Conservation (phyloP, 768 basidiomycete genomes). For the Kockovaella imperatae region DNA sequence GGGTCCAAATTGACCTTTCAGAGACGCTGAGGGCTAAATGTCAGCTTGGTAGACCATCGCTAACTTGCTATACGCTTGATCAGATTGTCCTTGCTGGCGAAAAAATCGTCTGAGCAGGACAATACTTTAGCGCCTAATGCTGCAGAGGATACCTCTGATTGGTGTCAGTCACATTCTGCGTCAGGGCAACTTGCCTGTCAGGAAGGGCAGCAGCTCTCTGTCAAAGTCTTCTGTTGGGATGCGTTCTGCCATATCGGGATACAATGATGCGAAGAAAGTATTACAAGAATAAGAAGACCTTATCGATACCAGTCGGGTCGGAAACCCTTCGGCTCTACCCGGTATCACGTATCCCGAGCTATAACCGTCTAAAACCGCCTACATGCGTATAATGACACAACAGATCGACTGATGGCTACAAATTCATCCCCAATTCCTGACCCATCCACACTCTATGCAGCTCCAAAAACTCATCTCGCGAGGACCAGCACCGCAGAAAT, state of each 20-base stretch:
- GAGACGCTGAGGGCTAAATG: slow-evolving; percentile 66
- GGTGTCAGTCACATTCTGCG: background rate
- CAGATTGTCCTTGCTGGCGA: slow-evolving; percentile 75
- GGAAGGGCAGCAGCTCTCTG: slow-evolving; percentile 3
- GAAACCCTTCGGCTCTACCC: too few relatives aligned
- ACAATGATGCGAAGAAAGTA: too few relatives aligned
- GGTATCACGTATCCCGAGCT: too few relatives aligned
- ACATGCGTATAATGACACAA: too few relatives aligned
- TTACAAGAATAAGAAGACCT: too few relatives aligned
- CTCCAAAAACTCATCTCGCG: slow-evolving; percentile 65
- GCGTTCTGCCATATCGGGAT: too few relatives aligned
- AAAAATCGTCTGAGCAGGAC: slow-evolving; percentile 89
- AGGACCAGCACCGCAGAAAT: slow-evolving; percentile 56
- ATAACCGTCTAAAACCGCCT: too few relatives aligned
- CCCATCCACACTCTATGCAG: slow-evolving; percentile 62
- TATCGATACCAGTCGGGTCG: too few relatives aligned
- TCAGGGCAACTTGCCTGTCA: slow-evolving; percentile 4
- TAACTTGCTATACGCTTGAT: slow-evolving; percentile 66
- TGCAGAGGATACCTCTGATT: slow-evolving; percentile 78
- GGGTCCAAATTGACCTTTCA: slow-evolving; percentile 95
- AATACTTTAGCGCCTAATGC: slow-evolving; percentile 69
- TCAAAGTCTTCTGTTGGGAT: slow-evolving; percentile 18
- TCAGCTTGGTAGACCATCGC: background rate
- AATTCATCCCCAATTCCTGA: slow-evolving; percentile 50
- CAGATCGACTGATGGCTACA: too few relatives aligned